Conservation (phyloP, 192 early-diverging fungal species). For the Lobosporangium transversale region DNA sequence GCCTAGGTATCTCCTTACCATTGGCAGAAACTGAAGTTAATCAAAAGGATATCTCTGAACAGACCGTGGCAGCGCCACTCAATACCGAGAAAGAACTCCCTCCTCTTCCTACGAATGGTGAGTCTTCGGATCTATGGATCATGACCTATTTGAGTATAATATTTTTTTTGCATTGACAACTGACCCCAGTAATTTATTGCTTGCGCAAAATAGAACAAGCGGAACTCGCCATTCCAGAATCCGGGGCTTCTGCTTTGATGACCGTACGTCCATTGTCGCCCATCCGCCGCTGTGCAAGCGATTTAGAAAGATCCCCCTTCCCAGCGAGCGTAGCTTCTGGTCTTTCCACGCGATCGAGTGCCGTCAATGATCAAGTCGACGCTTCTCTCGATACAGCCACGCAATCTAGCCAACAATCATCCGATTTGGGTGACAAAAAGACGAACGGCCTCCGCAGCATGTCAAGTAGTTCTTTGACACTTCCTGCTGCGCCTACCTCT, state of each 20-base stretch:
- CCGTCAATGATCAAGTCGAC: background rate
- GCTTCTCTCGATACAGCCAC: constrained; percentile 22
- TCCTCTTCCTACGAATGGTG: constrained; percentile 28
- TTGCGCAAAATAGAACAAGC: no score
- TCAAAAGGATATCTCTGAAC: constrained; percentile 2
- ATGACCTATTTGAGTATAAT: no score
- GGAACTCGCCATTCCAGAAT: no score
- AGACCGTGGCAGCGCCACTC: background rate
- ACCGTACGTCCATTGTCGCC: constrained; percentile 46
- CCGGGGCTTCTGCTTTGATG: constrained; percentile 5
- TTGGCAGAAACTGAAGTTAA: constrained; percentile 6
- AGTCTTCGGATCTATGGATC: no score
- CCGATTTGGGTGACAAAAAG: background rate
- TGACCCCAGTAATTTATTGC: no score
- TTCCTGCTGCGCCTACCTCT: constrained; percentile 38
- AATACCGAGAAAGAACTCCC: constrained; percentile 21
- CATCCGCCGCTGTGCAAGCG: constrained; percentile 30
- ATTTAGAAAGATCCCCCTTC: constrained; percentile 10
- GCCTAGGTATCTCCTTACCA: constrained; percentile 31
- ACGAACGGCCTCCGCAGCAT: constrained; percentile 16
- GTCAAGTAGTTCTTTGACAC: constrained; percentile 16
- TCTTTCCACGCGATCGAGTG: constrained; percentile 18
- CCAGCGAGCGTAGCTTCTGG: constrained; percentile 31
- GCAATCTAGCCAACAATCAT: background rate
- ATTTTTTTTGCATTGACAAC: no score